phyloP scores from a whole-genome alignment of 768 basidiomycete genomes.

The Cubamyces sp. region DNA sequence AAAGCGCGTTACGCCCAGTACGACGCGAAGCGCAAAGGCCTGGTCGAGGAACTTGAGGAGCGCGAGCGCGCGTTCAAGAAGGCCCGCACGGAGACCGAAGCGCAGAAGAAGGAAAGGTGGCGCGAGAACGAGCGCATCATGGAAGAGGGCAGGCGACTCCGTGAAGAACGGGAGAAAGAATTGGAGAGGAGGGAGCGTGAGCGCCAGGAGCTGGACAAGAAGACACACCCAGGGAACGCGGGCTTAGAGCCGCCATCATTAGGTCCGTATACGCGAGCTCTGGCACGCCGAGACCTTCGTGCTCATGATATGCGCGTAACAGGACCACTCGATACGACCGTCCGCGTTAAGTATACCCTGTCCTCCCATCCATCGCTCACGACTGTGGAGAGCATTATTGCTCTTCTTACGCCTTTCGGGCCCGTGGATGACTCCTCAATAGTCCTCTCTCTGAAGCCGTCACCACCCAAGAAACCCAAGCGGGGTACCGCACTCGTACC shows the following conservation, averaged over 20 bases:
- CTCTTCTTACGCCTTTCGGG: constrained; percentile 64
- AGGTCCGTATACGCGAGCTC: constrained; percentile 37
- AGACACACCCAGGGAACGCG: constrained; percentile 42
- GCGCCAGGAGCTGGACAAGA: constrained; percentile 35
- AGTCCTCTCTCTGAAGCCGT: constrained; percentile 66
- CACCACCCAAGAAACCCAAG: constrained; percentile 60
- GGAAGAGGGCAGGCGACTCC: constrained; percentile 69
- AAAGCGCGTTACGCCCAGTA: constrained; percentile 70
- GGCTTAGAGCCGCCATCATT: constrained; percentile 59
- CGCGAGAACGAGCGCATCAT: constrained; percentile 73
- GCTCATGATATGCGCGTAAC: constrained; percentile 10
- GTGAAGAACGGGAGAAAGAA: constrained; percentile 68
- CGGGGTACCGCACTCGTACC: constrained; percentile 73
- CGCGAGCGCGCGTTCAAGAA: constrained; percentile 80
- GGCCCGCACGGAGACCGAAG: constrained; percentile 60
- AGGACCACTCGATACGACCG: constrained; percentile 75
- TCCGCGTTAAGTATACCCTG: constrained; percentile 70
- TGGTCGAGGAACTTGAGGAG: constrained; percentile 80
- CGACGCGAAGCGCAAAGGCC: constrained; percentile 71
- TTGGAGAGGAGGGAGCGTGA: constrained; percentile 50
- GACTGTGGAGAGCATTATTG: constrained; percentile 49
- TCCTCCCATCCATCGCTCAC: constrained; percentile 61
- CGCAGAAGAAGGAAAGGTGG: constrained; percentile 56
- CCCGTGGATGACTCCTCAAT: constrained; percentile 64
- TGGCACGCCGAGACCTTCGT: no score